These are phyloP conservation scores for Aspergillus bridgeri DNA, from an alignment of 495 filamentous ascomycete species.

Conservation along the genomic window DNA sequence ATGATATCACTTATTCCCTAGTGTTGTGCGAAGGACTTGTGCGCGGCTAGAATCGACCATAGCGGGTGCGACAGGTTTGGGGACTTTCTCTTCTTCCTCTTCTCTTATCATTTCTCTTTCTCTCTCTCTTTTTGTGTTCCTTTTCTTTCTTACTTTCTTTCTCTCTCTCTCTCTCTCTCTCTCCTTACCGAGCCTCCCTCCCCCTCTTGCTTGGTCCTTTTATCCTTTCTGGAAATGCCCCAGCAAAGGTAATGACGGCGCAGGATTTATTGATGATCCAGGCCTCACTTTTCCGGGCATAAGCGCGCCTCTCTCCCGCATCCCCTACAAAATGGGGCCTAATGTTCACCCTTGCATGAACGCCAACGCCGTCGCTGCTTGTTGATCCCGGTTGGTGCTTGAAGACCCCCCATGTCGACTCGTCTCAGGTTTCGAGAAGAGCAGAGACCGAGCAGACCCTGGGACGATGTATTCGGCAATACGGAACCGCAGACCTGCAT, in stretches of 20 bases:
- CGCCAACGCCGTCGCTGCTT: constrained; percentile 12
- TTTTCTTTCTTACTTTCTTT: constrained; percentile 2
- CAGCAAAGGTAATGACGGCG: background rate
- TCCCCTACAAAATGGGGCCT: constrained; percentile 11
- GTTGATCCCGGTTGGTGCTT: constrained; percentile 10
- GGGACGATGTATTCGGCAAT: background rate
- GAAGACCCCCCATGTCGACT: constrained; percentile 4
- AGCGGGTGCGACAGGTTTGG: background rate
- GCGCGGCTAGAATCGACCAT: background rate
- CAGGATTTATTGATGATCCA: constrained; percentile 5
- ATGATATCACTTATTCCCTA: background rate
- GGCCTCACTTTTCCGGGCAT: background rate
- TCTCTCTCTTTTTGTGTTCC: constrained; percentile 1
- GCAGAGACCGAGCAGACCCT: background rate
- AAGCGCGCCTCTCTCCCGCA: background rate
- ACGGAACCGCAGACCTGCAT: background rate
- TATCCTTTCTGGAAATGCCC: background rate
- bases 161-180: background rate
- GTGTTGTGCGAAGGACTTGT: background rate
- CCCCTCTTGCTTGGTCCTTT: background rate
- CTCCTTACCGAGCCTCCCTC: background rate
- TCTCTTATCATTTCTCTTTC: background rate
- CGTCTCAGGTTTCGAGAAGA: background rate
- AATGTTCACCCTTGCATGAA: constrained; percentile 20
- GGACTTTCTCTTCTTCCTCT: background rate